Evolutionary conservation across 2,329 filamentous ascomycete genomes (phyloP).

Genomic region (Triangularia setosa): DNA sequence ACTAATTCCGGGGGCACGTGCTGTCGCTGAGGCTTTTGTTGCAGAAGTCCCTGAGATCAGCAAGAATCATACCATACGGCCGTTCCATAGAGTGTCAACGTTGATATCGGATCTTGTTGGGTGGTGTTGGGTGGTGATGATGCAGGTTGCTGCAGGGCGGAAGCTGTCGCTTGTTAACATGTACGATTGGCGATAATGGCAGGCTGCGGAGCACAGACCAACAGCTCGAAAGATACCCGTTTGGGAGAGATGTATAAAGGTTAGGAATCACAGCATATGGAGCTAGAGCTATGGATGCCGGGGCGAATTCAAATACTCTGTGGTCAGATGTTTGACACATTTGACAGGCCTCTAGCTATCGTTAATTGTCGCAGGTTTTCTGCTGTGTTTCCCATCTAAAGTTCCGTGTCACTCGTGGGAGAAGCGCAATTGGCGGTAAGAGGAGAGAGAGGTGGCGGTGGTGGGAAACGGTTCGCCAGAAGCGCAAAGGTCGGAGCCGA

Average conservation of each 20-base stretch:
- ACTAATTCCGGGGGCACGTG: background rate
- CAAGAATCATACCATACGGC: background rate
- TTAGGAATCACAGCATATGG: background rate
- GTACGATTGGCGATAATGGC: background rate
- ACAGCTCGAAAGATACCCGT: background rate
- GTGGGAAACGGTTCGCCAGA: background rate
- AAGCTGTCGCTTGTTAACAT: background rate
- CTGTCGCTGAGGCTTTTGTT: background rate
- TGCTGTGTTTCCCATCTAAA: background rate
- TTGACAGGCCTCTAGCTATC: background rate
- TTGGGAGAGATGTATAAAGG: background rate
- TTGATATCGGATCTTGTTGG: background rate
- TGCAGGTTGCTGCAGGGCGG: background rate
- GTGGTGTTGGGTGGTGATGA: background rate
- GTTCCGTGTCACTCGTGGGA: background rate
- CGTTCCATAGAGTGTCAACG: background rate
- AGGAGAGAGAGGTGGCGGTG: background rate
- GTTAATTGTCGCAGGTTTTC: background rate
- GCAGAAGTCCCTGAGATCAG: background rate
- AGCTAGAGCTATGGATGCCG: no score
- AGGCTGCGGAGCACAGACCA: background rate
- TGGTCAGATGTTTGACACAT: background rate
- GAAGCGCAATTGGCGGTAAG: background rate
- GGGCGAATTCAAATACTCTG: background rate
- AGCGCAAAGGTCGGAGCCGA: background rate